Conservation (phyloP, 2,329 filamentous ascomycete species). For the Lachnellula subtilissima region DNA sequence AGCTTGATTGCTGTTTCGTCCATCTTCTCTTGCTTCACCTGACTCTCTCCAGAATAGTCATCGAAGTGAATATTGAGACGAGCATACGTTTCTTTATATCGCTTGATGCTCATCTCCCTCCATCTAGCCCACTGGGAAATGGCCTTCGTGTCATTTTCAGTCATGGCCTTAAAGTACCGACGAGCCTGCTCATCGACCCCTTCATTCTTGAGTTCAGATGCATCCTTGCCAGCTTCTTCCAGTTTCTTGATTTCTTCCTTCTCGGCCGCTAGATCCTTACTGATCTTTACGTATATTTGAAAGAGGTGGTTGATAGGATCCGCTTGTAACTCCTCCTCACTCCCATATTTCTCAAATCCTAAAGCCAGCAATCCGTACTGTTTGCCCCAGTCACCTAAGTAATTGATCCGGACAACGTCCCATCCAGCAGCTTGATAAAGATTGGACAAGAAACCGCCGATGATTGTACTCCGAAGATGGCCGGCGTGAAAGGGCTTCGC, state of each 20-base stretch:
- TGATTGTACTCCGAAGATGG: constrained; percentile 72
- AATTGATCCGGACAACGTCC: constrained; percentile 69
- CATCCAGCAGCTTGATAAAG: constrained; percentile 64
- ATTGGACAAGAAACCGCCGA: constrained; percentile 68
- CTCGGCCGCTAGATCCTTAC: constrained; percentile 56
- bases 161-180: constrained; percentile 66
- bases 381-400: constrained; percentile 76
- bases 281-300: constrained; percentile 76
- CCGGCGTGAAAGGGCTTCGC: constrained; percentile 77
- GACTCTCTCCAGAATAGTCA: constrained; percentile 68
- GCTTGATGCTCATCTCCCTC: constrained; percentile 61
- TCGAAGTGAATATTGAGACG: constrained; percentile 69
- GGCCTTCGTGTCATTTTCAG: constrained; percentile 58
- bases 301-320: constrained; percentile 81
- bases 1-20: constrained; percentile 56
- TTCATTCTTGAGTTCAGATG: constrained; percentile 45
- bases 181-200: constrained; percentile 71
- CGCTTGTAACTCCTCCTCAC: constrained; percentile 62
- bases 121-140: constrained; percentile 61
- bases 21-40: constrained; percentile 65
- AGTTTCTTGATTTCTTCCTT: constrained; percentile 57
- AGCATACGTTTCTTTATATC: constrained; percentile 64
- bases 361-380: constrained; percentile 66
- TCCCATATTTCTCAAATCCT: constrained; percentile 70
- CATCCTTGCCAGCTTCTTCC: constrained; percentile 36